Evolutionary conservation across 139 green algal genomes (phyloP).

Genomic region (Coelastrella sp.): DNA sequence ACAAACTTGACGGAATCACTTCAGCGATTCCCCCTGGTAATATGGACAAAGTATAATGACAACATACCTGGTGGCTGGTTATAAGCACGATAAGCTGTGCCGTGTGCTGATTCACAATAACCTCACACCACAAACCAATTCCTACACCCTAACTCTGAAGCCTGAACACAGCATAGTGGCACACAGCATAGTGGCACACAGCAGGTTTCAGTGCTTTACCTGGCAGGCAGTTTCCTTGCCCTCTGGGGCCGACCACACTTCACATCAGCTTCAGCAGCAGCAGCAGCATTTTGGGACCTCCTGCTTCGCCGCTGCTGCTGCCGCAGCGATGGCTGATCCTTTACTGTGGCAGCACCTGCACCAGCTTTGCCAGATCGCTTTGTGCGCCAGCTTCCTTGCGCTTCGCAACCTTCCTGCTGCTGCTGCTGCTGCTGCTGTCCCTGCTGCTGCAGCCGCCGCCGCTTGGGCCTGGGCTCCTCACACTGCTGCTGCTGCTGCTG

Average conservation of each 20-base stretch:
- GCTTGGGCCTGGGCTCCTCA: neutral
- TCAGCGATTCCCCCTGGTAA: no score
- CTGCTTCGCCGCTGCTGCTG: neutral
- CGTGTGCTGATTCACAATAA: no score
- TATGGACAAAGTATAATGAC: no score
- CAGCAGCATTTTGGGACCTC: neutral
- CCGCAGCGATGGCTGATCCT: neutral
- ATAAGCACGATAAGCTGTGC: no score
- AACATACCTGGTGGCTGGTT: no score
- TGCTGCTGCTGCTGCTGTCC: constrained; percentile 22
- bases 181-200: no score
- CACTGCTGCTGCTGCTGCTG: constrained; percentile 20
- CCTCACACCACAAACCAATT: no score
- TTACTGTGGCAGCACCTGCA: neutral
- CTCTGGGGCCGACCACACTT: neutral
- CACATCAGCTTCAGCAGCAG: constrained; percentile 10
- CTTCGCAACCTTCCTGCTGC: neutral
- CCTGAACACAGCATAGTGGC: no score
- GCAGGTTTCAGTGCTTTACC: neutral
- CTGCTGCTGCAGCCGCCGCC: constrained; percentile 6
- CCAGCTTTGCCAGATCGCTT: neutral
- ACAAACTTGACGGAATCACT: no score
- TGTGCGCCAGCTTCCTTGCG: neutral
- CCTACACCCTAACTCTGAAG: no score
- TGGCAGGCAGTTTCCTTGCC: neutral